phyloP scores from a whole-genome alignment of 176 grass and related monocot genomes.

The Oropetium thomaeum region DNA sequence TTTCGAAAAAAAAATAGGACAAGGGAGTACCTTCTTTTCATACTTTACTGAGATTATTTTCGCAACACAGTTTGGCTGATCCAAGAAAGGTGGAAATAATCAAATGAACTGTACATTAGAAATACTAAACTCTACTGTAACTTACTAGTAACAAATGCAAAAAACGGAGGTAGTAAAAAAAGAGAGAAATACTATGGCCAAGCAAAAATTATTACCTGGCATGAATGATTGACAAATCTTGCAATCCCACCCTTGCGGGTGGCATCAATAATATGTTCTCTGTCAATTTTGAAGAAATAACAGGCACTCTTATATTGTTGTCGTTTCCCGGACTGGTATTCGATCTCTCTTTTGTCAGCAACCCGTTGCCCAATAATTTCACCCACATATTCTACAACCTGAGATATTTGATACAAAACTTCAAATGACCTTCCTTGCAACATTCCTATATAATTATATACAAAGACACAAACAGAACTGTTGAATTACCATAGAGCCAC shows the following conservation, averaged over 20 bases:
- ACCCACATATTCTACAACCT: constrained; percentile 97
- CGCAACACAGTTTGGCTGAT: constrained; percentile 89
- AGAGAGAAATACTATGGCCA: too few relatives aligned
- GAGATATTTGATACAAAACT: constrained; percentile 22
- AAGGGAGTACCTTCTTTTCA: constrained; percentile 71
- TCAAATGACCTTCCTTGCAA: constrained; percentile 13
- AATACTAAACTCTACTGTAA: neutral
- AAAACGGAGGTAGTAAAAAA: too few relatives aligned
- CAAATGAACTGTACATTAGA: constrained; percentile 12
- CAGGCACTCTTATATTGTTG: constrained; percentile 83
- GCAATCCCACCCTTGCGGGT: constrained; percentile 92
- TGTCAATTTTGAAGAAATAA: constrained; percentile 92
- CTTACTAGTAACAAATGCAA: too few relatives aligned
- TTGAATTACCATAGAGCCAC: constrained; percentile 75
- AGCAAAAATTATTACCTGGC: constrained; percentile 49
- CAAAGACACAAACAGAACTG: neutral
- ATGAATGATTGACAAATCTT: constrained; percentile 94
- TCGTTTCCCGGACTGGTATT: constrained; percentile 77
- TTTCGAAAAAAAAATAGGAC: neutral
- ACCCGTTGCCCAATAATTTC: constrained; percentile 76
- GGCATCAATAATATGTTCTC: constrained; percentile 90
- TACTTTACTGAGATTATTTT: constrained; percentile 83
- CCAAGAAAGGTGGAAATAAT: constrained; percentile 25
- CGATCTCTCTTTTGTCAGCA: constrained; percentile 81
- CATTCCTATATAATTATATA: neutral